Conservation (phyloP, 2,329 filamentous ascomycete species). For the Fusarium poae region DNA sequence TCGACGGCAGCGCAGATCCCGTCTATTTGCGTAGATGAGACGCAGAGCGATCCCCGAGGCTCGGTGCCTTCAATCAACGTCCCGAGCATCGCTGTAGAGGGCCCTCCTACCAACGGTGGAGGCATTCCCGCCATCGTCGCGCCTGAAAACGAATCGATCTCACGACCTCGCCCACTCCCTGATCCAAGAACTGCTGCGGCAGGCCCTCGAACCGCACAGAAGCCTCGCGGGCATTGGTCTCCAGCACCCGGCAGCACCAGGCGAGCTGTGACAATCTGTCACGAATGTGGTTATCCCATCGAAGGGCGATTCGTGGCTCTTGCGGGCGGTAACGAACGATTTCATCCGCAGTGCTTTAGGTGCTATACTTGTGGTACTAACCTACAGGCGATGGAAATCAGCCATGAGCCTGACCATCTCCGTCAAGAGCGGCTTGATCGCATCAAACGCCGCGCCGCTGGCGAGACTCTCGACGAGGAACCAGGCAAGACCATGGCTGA, state of each 20-base stretch:
- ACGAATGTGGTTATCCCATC: constrained; percentile 86
- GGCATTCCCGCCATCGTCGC: constrained; percentile 62
- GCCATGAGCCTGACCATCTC: constrained; percentile 84
- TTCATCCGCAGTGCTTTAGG: constrained; percentile 93
- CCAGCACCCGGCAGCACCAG: constrained; percentile 62
- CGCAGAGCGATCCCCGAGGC: constrained; percentile 41
- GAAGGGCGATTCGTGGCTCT: constrained; percentile 91
- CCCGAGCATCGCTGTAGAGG: constrained; percentile 64
- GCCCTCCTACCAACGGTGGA: constrained; percentile 46
- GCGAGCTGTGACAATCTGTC: constrained; percentile 79
- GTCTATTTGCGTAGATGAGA: constrained; percentile 54
- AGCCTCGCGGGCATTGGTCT: constrained; percentile 69
- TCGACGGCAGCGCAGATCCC: constrained; percentile 51
- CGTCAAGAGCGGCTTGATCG: constrained; percentile 79
- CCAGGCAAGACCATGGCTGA: constrained; percentile 74
- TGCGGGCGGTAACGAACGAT: constrained; percentile 77
- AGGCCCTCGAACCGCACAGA: constrained; percentile 55
- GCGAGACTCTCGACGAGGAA: constrained; percentile 71
- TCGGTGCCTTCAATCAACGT: constrained; percentile 57
- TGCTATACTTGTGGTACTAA: constrained; percentile 89
- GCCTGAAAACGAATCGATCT: constrained; percentile 56
- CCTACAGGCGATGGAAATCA: constrained; percentile 96
- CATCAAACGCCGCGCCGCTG: constrained; percentile 72
- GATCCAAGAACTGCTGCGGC: constrained; percentile 56
- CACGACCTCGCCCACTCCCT: constrained; percentile 57